These are phyloP conservation scores for Musa schizocarpa DNA, from an alignment of 176 grass and related monocot genomes.

Conservation along the genomic window DNA sequence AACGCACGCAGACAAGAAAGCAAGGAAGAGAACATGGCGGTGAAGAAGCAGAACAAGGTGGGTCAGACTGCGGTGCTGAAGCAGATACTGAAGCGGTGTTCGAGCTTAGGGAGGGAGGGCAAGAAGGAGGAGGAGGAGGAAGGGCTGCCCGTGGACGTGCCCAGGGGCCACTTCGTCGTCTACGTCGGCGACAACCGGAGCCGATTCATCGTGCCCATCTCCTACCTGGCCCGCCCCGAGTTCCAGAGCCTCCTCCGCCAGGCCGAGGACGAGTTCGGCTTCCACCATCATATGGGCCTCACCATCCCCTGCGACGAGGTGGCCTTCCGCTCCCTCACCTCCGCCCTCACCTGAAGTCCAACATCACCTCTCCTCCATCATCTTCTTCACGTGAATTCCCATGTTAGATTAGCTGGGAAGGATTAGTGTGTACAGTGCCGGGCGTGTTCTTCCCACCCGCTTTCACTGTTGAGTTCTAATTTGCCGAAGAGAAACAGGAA, in stretches of 20 bases:
- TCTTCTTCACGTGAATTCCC: too few species aligned
- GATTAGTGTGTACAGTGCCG: too few species aligned
- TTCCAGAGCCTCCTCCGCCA: conserved; percentile 69
- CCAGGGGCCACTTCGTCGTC: conserved; percentile 79
- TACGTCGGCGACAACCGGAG: conserved; percentile 73
- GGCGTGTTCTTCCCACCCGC: too few species aligned
- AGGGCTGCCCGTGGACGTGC: conserved; percentile 63
- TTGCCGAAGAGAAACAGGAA: too few species aligned
- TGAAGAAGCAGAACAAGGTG: conserved; percentile 33
- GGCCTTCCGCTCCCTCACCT: conserved; percentile 80
- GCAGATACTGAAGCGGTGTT: conserved; percentile 79
- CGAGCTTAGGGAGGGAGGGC: conserved; percentile 44
- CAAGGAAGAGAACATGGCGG: conserved; percentile 27
- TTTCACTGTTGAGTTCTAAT: too few species aligned
- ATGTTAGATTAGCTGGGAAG: too few species aligned
- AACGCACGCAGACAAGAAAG: neutral
- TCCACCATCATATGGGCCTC: conserved; percentile 53
- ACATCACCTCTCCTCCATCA: too few species aligned
- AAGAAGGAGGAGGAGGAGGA: conserved; percentile 18
- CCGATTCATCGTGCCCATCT: conserved; percentile 76
- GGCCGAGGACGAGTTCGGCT: conserved; percentile 96
- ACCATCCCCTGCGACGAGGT: conserved; percentile 93
- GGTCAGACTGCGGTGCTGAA: conserved; percentile 35
- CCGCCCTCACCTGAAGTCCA: conserved; percentile 42
- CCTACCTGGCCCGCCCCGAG: conserved; percentile 53